phyloP scores from a whole-genome alignment of 1,139 yeast species.

The Hyphopichia wangnamkhiaoensis region DNA sequence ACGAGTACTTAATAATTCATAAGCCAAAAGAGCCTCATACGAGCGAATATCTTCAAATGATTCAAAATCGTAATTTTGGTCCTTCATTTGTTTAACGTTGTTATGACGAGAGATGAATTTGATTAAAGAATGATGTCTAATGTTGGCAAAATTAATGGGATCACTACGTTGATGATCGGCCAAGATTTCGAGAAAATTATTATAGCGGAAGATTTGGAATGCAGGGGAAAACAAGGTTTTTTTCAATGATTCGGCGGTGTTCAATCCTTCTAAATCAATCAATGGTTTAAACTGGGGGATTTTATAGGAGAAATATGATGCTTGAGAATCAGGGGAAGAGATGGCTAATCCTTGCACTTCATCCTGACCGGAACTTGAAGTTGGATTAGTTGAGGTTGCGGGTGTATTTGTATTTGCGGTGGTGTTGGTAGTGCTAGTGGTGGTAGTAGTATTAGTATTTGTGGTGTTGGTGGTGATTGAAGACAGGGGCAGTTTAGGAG shows the following conservation, averaged over 20 bases:
- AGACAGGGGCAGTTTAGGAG: neutral
- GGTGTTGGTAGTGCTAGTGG: neutral
- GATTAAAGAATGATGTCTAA: constrained; percentile 38
- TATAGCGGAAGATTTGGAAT: constrained; percentile 36
- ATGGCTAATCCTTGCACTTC: too few relatives aligned
- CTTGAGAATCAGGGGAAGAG: too few relatives aligned
- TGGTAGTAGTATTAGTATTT: neutral
- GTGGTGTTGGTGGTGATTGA: neutral
- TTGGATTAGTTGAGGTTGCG: too few relatives aligned
- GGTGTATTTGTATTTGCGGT: neutral
- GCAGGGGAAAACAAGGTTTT: constrained; percentile 27
- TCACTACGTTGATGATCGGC: constrained; percentile 37
- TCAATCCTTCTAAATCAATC: constrained; percentile 25
- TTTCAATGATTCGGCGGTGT: constrained; percentile 24
- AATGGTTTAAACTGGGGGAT: constrained; percentile 21
- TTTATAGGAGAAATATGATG: constrained; percentile 7
- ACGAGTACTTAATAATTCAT: constrained; percentile 31
- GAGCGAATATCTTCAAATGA: constrained; percentile 21
- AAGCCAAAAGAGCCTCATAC: constrained; percentile 36
- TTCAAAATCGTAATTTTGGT: constrained; percentile 13
- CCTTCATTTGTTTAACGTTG: constrained; percentile 7
- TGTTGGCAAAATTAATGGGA: constrained; percentile 43
- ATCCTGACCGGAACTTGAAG: too few relatives aligned
- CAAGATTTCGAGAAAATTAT: constrained; percentile 34
- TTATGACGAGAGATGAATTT: constrained; percentile 35